Base-by-base conservation (phyloP, 176 grass and related monocot species). In the Urochloa ruziziensis region DNA sequence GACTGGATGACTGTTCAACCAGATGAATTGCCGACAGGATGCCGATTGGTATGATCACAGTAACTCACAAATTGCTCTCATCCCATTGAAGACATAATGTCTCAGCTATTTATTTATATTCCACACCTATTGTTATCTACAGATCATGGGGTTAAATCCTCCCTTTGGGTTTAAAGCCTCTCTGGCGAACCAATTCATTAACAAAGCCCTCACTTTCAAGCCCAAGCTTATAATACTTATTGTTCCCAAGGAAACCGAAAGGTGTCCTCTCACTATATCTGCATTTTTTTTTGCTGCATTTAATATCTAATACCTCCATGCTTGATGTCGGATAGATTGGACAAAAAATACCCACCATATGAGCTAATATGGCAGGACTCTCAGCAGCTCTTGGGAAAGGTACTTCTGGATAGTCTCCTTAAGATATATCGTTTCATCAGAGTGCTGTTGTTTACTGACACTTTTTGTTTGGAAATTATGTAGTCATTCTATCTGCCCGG, bases 91-190 rank as follows among this genome's bases (percentile, higher is more conserved):
- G 52, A 69, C 69, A 65, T 78, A 79, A 80, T 33, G 19, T 46
- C 33, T 63, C 34, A 76, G 61, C 34, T 76, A n/a, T 54, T 44
- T 76, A n/a, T 54, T 44, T 72, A 75, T 73, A 57, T 6, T 52
- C 59, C 32, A 47, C 28, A 30, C 17, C 11, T 28, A 25, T 27
- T 87, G 25, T 80, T 71, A 24, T 60, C 2, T 47, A 79, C 89
- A 98, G 96, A 90, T 98, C 27, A 98, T 98, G 96, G 96, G 93
- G 18, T 78, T 95, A 28, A 95, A 98, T 76, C 96, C 96, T 83
- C 96, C 96, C 30, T 98, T 95, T 86, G 96, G 96, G n/a, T 75
- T 90, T 39, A 98, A 93, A 89, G 93, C 89, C 40, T 70, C 82
- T 69, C 96, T 98, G 87, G 93, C 93, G 3, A 95, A 98, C 62